These are phyloP conservation scores for Excoecaria cochinchinensis DNA, from an alignment of 345 rosid genomes.

Conservation along the genomic window DNA sequence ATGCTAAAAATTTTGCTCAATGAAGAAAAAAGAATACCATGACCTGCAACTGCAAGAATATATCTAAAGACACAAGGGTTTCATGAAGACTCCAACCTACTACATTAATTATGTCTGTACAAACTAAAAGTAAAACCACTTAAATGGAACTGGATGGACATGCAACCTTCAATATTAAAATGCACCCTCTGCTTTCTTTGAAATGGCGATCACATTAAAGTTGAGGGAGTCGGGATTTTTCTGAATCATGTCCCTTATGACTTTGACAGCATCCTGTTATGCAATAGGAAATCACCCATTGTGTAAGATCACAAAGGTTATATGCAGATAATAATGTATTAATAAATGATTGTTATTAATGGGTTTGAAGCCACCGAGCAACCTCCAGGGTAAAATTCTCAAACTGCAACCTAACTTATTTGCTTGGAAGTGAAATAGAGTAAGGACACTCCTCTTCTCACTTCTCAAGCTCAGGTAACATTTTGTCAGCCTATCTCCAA, in stretches of 20 bases:
- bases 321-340: too few species aligned
- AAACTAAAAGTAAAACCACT: constrained; percentile 6
- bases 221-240: constrained; percentile 74
- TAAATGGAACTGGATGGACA: not conserved
- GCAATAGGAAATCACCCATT: constrained; percentile 2
- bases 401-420: not conserved
- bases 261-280: constrained; percentile 76
- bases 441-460: not conserved
- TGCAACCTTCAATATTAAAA: not conserved
- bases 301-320: too few species aligned
- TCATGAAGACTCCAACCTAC: too few species aligned
- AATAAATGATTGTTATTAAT: too few species aligned
- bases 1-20: too few species aligned
- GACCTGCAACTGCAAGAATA: too few species aligned
- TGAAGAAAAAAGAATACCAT: too few species aligned
- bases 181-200: constrained; percentile 24
- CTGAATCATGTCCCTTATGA: constrained; percentile 67
- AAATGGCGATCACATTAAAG: constrained; percentile 79
- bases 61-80: too few species aligned
- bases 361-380: constrained; percentile 3
- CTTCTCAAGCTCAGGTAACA: too few species aligned
- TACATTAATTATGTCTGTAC: too few species aligned
- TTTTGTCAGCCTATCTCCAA: too few species aligned
- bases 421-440: not conserved
- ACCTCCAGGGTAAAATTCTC: not conserved